phyloP scores from a whole-genome alignment of 2,329 filamentous ascomycete species.

The Cercospora sesami region DNA sequence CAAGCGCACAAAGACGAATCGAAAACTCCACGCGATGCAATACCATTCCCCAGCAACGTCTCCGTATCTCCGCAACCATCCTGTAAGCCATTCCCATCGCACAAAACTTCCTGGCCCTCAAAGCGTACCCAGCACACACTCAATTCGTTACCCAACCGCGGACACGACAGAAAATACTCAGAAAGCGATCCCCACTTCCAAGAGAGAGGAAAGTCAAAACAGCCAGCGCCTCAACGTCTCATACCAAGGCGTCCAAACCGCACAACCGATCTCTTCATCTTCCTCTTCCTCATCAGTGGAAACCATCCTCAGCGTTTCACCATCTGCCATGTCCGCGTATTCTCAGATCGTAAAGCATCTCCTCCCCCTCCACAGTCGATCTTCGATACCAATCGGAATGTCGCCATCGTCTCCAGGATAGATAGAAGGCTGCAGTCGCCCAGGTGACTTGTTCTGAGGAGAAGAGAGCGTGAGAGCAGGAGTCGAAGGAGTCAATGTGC shows the following conservation, averaged over 20 bases:
- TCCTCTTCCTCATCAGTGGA: neutral
- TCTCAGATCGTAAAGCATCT: constrained; percentile 24
- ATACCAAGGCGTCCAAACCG: constrained; percentile 23
- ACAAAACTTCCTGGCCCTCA: neutral
- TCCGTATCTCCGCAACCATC: neutral
- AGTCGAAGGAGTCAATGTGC: neutral
- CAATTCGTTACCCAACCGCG: neutral
- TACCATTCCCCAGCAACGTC: neutral
- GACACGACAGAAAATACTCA: neutral
- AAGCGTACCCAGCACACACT: neutral
- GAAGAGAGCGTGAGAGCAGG: neutral
- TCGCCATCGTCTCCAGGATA: constrained; percentile 14
- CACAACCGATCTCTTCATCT: neutral
- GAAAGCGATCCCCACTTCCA: neutral
- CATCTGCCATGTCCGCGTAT: constrained; percentile 25
- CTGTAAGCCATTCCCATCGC: neutral
- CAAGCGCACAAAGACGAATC: neutral
- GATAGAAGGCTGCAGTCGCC: neutral
- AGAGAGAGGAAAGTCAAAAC: constrained; percentile 7
- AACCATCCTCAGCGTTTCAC: neutral
- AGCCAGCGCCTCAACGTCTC: constrained; percentile 27
- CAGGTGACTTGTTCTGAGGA: neutral
- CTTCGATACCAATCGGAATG: constrained; percentile 23
- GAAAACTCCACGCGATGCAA: neutral
- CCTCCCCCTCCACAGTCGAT: constrained; percentile 7